Percentiles rank a stretch among this genome's conserved stretches.
Evolutionary conservation across 2,329 filamentous ascomycete species (phyloP).

Genomic region (Colletotrichum spaethianum): DNA sequence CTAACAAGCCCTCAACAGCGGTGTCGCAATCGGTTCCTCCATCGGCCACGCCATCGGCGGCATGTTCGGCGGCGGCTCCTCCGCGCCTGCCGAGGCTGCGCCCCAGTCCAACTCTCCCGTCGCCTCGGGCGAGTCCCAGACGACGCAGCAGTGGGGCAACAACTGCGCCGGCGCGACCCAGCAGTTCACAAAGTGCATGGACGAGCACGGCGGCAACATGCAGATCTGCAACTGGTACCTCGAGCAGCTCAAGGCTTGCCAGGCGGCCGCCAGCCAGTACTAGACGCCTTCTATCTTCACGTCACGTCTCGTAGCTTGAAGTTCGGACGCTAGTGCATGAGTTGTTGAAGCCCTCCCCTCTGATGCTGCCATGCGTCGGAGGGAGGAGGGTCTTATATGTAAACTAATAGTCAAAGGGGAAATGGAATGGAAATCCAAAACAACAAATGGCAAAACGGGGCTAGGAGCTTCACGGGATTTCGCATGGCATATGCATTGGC

Average conservation of each 20-base stretch:
- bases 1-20: slow-evolving; percentile 66
- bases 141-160: slow-evolving; percentile 59
- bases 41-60: slow-evolving; percentile 96
- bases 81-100: slow-evolving; percentile 59
- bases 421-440: slow-evolving; percentile 17
- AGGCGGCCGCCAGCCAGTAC: slow-evolving; percentile 81
- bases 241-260: slow-evolving; percentile 95
- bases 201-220: slow-evolving; percentile 94
- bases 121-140: slow-evolving; percentile 66
- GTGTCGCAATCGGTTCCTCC: slow-evolving; percentile 95
- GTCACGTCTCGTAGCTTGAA: not conserved
- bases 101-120: slow-evolving; percentile 56
- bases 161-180: slow-evolving; percentile 86
- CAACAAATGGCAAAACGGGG: not conserved
- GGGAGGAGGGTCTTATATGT: slow-evolving; percentile 15
- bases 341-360: not conserved
- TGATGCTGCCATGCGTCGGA: not conserved
- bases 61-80: slow-evolving; percentile 83
- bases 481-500: slow-evolving; percentile 25
- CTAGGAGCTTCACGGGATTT: slow-evolving; percentile 6
- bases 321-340: not conserved
- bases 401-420: slow-evolving; percentile 28
- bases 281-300: slow-evolving; percentile 54
- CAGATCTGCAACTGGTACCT: slow-evolving; percentile 98
- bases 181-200: slow-evolving; percentile 95